A percentile compares a stretch with the other conserved stretches of the same genome.
Evolutionary conservation across 768 basidiomycete genomes (phyloP).

Genomic region (Suillus cothurnatus): DNA sequence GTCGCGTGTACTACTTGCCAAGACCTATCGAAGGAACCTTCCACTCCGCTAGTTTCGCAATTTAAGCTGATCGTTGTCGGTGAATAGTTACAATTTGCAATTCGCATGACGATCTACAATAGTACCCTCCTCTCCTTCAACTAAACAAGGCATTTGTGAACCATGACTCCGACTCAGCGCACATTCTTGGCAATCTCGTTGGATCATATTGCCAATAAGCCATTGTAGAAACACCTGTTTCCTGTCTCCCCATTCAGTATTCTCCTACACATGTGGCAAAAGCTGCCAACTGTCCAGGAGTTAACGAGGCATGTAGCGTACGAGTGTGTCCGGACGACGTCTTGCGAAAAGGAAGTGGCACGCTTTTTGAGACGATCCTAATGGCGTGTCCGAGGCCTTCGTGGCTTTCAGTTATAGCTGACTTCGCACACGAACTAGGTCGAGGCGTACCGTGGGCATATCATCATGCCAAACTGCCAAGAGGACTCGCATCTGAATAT

Average conservation of each 20-base stretch:
- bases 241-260: constrained; percentile 49
- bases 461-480: constrained; percentile 98
- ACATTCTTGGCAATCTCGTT: constrained; percentile 27
- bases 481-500: constrained; percentile 91
- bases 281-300: no score
- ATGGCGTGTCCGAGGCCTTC: constrained; percentile 67
- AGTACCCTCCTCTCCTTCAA: constrained; percentile 17
- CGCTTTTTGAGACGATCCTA: constrained; percentile 93
- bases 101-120: constrained; percentile 14
- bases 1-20: not conserved
- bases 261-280: constrained; percentile 44
- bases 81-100: constrained; percentile 15
- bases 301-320: no score
- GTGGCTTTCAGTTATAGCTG: constrained; percentile 6
- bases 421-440: constrained; percentile 57
- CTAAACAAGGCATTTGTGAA: constrained; percentile 22
- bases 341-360: constrained; percentile 92
- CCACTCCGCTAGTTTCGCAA: no score
- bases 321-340: constrained; percentile 98
- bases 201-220: constrained; percentile 41
- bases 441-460: constrained; percentile 87
- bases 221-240: constrained; percentile 47
- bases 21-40: not conserved
- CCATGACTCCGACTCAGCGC: constrained; percentile 23
- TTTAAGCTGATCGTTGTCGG: not conserved